Evolutionary conservation across 345 rosid species (phyloP).

Genomic region (Schrenkiella parvula): DNA sequence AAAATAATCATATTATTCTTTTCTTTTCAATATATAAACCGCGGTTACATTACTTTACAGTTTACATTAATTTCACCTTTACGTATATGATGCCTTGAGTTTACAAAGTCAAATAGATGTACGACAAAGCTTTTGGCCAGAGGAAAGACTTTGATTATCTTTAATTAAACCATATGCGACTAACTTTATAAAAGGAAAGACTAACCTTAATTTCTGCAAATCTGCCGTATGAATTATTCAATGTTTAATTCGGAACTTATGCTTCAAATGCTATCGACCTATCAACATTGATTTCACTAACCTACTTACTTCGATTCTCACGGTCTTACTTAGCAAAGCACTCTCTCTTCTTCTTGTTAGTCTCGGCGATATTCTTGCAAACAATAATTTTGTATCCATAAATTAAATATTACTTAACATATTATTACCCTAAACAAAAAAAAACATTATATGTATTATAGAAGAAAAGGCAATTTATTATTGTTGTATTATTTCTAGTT

Average conservation of each 20-base stretch:
- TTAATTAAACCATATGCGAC: too few species aligned
- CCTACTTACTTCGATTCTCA: background rate
- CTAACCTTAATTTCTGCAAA: too few species aligned
- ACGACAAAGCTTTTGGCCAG: too few species aligned
- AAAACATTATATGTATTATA: background rate
- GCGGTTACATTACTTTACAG: background rate
- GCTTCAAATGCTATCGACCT: background rate
- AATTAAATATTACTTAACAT: background rate
- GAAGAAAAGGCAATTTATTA: too few species aligned
- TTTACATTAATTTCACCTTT: too few species aligned
- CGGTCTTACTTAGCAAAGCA: background rate
- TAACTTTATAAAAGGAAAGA: background rate
- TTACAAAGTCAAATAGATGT: background rate
- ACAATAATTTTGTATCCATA: too few species aligned
- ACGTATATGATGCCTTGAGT: background rate
- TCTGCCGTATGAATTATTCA: background rate
- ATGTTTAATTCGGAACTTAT: background rate
- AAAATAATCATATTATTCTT: conserved; percentile 8
- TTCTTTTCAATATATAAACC: background rate
- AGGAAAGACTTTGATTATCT: too few species aligned
- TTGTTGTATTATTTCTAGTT: too few species aligned
- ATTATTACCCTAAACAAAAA: background rate
- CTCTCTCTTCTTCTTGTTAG: too few species aligned
- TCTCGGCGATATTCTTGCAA: background rate
- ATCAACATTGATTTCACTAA: background rate